Evolutionary conservation across 2,329 filamentous ascomycete genomes (phyloP).

Genomic region (Trichoderma atroviride): DNA sequence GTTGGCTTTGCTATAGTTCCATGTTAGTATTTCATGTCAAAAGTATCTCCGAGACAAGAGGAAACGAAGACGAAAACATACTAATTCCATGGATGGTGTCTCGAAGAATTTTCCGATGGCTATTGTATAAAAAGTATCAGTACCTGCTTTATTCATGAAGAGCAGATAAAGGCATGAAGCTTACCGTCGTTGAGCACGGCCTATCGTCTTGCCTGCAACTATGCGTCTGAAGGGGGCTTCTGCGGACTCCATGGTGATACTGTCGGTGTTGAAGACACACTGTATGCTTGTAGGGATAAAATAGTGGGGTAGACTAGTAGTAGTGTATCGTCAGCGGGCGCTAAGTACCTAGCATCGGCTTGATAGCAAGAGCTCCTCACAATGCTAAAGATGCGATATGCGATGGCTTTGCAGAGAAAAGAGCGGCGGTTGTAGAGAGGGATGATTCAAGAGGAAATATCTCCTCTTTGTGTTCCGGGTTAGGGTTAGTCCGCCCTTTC

Average conservation of each 20-base stretch:
- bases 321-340: background rate
- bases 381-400: background rate
- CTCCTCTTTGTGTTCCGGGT: background rate
- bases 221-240: background rate
- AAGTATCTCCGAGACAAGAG: background rate
- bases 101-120: background rate
- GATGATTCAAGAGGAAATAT: background rate
- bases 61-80: constrained; percentile 38
- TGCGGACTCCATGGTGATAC: background rate
- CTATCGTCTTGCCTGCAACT: background rate
- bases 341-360: background rate
- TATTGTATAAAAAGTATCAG: background rate
- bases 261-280: background rate
- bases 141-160: background rate
- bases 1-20: constrained; percentile 53
- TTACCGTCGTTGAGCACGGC: background rate
- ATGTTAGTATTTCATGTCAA: background rate
- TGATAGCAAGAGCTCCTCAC: background rate
- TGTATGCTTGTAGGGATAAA: background rate
- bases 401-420: background rate
- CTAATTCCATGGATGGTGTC: constrained; percentile 52
- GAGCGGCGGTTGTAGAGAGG: background rate
- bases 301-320: background rate
- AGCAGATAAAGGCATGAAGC: background rate
- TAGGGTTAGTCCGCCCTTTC: background rate